phyloP scores from a whole-genome alignment of 2,329 filamentous ascomycete species.

The Penicillium expansum region DNA sequence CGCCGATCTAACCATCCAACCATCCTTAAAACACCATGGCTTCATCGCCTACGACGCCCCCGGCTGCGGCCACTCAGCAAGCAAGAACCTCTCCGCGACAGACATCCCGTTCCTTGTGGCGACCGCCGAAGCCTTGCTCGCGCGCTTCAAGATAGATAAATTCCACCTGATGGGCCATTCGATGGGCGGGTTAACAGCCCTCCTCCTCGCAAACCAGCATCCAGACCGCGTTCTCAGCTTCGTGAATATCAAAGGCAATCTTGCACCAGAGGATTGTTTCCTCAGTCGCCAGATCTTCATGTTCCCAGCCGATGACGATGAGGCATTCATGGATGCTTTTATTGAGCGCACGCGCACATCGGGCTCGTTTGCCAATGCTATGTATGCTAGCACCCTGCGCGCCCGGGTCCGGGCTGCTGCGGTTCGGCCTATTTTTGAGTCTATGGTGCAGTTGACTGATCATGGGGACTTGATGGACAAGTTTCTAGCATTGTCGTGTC shows the following conservation, averaged over 20 bases:
- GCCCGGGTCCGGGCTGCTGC: conserved; percentile 18
- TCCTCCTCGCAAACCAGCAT: conserved; percentile 18
- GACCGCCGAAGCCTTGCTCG: conserved; percentile 20
- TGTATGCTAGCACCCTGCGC: conserved; percentile 23
- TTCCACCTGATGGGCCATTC: conserved; percentile 29
- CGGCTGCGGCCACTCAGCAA: conserved; percentile 22
- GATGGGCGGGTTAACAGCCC: conserved; percentile 26
- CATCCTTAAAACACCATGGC: conserved; percentile 15
- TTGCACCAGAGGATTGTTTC: conserved; percentile 28
- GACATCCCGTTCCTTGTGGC: conserved; percentile 27
- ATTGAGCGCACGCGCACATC: conserved; percentile 16
- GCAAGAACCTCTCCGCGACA: conserved; percentile 17
- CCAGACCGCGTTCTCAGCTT: conserved; percentile 23
- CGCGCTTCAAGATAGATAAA: conserved; percentile 17
- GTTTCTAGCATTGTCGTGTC: conserved; percentile 17
- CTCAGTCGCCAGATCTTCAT: conserved; percentile 27
- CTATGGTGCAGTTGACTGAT: conserved; percentile 25
- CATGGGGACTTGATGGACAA: conserved; percentile 18
- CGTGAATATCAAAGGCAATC: conserved; percentile 26
- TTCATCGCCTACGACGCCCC: conserved; percentile 26
- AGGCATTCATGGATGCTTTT: conserved; percentile 21
- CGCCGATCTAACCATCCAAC: conserved; percentile 17
- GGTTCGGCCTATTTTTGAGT: conserved; percentile 23
- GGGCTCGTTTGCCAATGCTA: conserved; percentile 11
- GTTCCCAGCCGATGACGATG: conserved; percentile 12